Base-by-base conservation (phyloP, 2,329 filamentous ascomycete genomes). In the Claviceps sp. region DNA sequence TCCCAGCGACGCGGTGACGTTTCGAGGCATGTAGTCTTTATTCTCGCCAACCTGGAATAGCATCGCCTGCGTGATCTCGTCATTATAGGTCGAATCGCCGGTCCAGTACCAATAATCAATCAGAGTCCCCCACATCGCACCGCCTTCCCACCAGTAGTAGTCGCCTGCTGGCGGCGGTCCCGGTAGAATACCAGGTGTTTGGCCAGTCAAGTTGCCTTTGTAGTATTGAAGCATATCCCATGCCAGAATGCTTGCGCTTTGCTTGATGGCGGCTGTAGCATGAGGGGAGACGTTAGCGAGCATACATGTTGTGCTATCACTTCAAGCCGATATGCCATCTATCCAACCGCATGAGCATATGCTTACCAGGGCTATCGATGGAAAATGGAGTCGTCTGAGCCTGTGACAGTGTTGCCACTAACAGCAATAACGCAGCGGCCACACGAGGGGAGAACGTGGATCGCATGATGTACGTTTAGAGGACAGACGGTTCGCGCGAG, bases 141-240 rank as follows among this genome's bases (percentile, higher is more conserved):
- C 75, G 16, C 73, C 77, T 64, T 84, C 80, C 81, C 81, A 85
- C 81, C 81, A 85, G 69, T 83, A 84, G 61, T 79, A 80, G 46
- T 68, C 65, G 24, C 71, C 72, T 19, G 54, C 60, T 4, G 71
- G 68, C 7, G 72, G 73, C 44, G 73, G 73, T 7, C 72, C 72
- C 10, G 73, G 73, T 5, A 75, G 62, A 52, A 74, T 73, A n/a
- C 73, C 73, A 3, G 71, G 70, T 2, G 68, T 70, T 56, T 68
- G 62, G 17, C 73, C 73, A 0, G 70, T 65, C 50, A 69, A 55
- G 56, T 72, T 72, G 54, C 73, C 73, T 11, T 71, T 61, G 57
- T 75, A 75, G 59, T 73, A 74, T 50, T 66, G 64, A 52, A 75
- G 58, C 57, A 75, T 57, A 52, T 75, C 72, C 61, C 67, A 71